These are phyloP conservation scores for Rhypophila decipiens DNA, from an alignment of 495 filamentous ascomycete genomes.

Conservation along the genomic window DNA sequence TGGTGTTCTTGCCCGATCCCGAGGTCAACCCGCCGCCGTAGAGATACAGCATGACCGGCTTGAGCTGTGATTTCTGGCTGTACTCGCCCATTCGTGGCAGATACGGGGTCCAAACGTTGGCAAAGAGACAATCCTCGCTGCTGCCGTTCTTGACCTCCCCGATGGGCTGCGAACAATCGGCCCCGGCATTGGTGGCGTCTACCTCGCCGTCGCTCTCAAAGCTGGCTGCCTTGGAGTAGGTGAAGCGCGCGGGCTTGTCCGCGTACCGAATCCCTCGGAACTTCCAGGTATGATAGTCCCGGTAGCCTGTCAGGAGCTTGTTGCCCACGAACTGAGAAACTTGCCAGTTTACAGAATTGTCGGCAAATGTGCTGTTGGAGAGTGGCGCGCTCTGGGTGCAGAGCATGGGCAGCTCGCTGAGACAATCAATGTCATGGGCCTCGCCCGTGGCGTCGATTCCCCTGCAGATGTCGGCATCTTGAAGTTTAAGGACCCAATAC, in stretches of 20 bases:
- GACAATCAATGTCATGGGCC: constrained; percentile 12
- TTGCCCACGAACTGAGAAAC: constrained; percentile 20
- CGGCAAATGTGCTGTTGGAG: constrained; percentile 18
- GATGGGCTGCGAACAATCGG: constrained; percentile 28
- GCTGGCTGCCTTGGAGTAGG: constrained; percentile 19
- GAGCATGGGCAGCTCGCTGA: constrained; percentile 20
- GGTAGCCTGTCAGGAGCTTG: constrained; percentile 29
- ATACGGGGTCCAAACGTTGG: constrained; percentile 35
- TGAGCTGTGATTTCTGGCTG: constrained; percentile 10
- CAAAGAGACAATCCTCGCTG: constrained; percentile 34
- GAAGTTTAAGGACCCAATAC: constrained; percentile 30
- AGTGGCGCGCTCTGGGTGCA: constrained; percentile 33
- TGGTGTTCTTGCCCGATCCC: constrained; percentile 30
- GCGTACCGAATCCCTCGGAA: constrained; percentile 40
- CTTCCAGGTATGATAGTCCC: constrained; percentile 32
- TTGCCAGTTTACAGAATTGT: constrained; percentile 27
- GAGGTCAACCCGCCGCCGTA: constrained; percentile 31
- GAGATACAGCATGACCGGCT: constrained; percentile 34
- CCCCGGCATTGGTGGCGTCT: constrained; percentile 15
- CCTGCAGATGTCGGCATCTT: constrained; percentile 13
- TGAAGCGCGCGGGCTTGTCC: constrained; percentile 28
- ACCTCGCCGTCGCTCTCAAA: constrained; percentile 14
- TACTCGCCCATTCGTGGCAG: constrained; percentile 17
- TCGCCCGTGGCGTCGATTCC: constrained; percentile 23
- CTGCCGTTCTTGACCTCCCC: constrained; percentile 23